Evolutionary conservation across 805 yeast species (phyloP).

Genomic region (Zygoascus flipseniorum): DNA sequence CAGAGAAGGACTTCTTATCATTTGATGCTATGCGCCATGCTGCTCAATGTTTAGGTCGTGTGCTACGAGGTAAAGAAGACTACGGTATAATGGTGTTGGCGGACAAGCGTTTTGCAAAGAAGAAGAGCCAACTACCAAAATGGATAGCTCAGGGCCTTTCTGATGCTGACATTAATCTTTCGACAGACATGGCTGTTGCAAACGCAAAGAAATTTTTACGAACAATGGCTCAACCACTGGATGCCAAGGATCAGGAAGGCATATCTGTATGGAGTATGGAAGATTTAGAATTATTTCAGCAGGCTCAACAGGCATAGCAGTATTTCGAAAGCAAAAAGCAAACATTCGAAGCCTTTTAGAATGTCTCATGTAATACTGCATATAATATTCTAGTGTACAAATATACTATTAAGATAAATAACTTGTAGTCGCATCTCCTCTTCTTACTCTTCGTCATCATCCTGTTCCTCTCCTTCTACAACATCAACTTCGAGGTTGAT

Average conservation of each 20-base stretch:
- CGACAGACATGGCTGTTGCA: slow-evolving; percentile 97
- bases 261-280: slow-evolving; percentile 85
- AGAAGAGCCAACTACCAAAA: slow-evolving; percentile 82
- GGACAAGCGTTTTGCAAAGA: slow-evolving; percentile 82
- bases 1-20: slow-evolving; percentile 89
- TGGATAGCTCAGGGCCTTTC: slow-evolving; percentile 93
- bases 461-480: slow-evolving; percentile 10
- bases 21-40: slow-evolving; percentile 99
- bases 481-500: slow-evolving; percentile 37
- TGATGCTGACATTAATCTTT: slow-evolving; percentile 84
- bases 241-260: slow-evolving; percentile 87
- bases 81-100: slow-evolving; percentile 98
- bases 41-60: slow-evolving; percentile 97
- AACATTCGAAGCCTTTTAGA: neutral
- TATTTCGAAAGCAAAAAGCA: neutral
- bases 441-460: neutral
- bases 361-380: neutral
- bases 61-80: slow-evolving; percentile 94
- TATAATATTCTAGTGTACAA: neutral
- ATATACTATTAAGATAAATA: neutral
- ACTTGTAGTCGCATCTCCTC: neutral
- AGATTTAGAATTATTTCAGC: slow-evolving; percentile 10
- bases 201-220: slow-evolving; percentile 87
- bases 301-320: neutral
- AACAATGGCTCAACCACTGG: slow-evolving; percentile 88